Base-by-base conservation (phyloP, 352 stramenopile species). In the Phytopythium boreale region DNA sequence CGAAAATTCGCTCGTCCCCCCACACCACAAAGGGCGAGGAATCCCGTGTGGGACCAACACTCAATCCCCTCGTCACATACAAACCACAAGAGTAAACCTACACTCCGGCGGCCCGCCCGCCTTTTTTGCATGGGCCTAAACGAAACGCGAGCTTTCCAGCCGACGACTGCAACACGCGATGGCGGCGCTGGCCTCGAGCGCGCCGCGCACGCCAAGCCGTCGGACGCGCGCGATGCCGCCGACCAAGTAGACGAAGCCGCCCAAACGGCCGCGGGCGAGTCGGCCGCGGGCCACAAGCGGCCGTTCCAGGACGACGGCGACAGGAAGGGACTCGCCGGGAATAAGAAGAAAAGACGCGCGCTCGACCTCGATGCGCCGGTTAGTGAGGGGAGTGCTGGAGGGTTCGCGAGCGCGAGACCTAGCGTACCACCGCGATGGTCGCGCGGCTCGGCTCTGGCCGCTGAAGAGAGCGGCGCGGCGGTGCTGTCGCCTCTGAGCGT, bases 401-500 rank as follows among this genome's bases (percentile, higher is more conserved):
- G 44, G 10, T 51, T 22, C 44, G 47, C n/a, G 47, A 47, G 41
- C 41, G 22, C n/a, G 22, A n/a, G 47, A 37, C 46, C 51, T 12
- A 49, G 46, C 24, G 29, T 7, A 34, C 7, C 7, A 3, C 29
- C 29, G 29, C 29, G 29, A 34, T 7, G 29, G 29, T 34, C 29
- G 29, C 29, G 29, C 29, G 29, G 29, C 29, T 3, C 29, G 29
- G 3, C 29, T 7, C 14, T 3, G 31, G 43, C 12, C 59, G 61
- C 47, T 61, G 37, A 15, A 2, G 37, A 43, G 37, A 12, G 37
- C 37, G 37, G 10, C 41, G 67, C 65, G 56, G 50, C 53, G 15
- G 62, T 61, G 56, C 66, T 90, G 64, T 95, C 86, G n/a, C 82
- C 79, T 11, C 59, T 95, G 26, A 84, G 82, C 62, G 62, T 70